phyloP scores from a whole-genome alignment of 176 grass and related monocot species.

The Miscanthus lutarioriparius region DNA sequence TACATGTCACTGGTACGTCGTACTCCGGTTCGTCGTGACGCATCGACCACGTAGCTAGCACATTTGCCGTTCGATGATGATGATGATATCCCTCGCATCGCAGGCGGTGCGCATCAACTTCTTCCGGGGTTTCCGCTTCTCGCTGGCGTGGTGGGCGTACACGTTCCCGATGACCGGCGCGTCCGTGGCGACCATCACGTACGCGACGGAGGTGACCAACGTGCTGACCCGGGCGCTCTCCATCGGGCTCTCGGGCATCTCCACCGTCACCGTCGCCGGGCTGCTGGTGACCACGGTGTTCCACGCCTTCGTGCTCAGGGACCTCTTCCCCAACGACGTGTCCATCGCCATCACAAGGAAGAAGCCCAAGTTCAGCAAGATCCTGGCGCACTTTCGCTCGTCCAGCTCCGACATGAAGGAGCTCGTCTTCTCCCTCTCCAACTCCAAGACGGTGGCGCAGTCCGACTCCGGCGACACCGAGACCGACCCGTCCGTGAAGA shows the following conservation, averaged over 20 bases:
- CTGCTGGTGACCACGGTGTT: slow-evolving; percentile 73
- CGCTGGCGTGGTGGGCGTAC: slow-evolving; percentile 98
- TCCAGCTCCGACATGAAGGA: slow-evolving; percentile 76
- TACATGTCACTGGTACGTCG: slow-evolving; percentile 76
- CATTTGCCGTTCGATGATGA: too few relatives aligned
- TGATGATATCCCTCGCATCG: too few relatives aligned
- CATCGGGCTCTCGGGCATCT: slow-evolving; percentile 70
- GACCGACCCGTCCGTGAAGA: slow-evolving; percentile 4
- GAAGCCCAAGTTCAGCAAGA: slow-evolving; percentile 79
- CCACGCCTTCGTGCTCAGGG: slow-evolving; percentile 78
- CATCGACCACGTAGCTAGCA: too few relatives aligned
- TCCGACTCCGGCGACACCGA: slow-evolving; percentile 7
- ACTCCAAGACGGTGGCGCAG: background rate
- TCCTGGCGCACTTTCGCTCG: slow-evolving; percentile 68
- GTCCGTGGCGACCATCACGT: slow-evolving; percentile 73
- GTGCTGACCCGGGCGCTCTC: slow-evolving; percentile 58
- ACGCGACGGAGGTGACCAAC: slow-evolving; percentile 73
- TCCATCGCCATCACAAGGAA: slow-evolving; percentile 84
- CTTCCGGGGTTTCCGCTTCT: slow-evolving; percentile 91
- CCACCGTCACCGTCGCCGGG: slow-evolving; percentile 71
- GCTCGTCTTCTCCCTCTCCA: slow-evolving; percentile 40
- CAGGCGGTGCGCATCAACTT: slow-evolving; percentile 94
- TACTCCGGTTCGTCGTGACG: too few relatives aligned
- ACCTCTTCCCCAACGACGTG: slow-evolving; percentile 96
- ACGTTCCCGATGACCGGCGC: slow-evolving; percentile 92